These are phyloP conservation scores for Periconia digitata DNA, from an alignment of 2,329 filamentous ascomycete genomes.

Conservation along the genomic window DNA sequence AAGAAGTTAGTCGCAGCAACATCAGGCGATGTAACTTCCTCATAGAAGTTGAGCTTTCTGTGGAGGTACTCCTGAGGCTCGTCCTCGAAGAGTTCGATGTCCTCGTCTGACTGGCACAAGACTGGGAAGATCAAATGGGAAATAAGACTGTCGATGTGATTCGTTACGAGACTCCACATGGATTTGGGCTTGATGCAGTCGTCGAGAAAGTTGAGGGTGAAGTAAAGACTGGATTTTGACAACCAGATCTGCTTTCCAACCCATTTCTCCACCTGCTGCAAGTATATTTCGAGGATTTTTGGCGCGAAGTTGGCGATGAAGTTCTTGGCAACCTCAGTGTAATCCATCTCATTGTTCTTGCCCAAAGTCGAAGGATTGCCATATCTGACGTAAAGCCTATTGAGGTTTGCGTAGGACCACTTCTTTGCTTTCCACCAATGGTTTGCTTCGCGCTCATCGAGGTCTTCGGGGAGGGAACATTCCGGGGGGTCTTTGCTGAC, in stretches of 20 bases:
- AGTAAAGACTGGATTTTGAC: conserved; percentile 89
- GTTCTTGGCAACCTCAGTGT: conserved; percentile 80
- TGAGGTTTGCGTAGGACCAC: conserved; percentile 97
- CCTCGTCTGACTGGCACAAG: conserved; percentile 86
- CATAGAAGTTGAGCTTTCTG: conserved; percentile 95
- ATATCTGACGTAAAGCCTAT: conserved; percentile 92
- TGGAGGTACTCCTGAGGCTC: conserved; percentile 97
- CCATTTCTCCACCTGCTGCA: conserved; percentile 96
- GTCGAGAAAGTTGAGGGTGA: conserved; percentile 92
- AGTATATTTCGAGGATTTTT: conserved; percentile 93
- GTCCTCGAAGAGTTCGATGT: conserved; percentile 89
- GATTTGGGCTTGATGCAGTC: conserved; percentile 96
- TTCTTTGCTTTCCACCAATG: conserved; percentile 99
- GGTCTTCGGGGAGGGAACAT: conserved; percentile 74
- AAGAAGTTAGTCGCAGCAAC: conserved; percentile 96
- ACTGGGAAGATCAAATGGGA: conserved; percentile 96
- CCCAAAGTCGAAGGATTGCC: conserved; percentile 80
- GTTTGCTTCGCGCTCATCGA: conserved; percentile 85
- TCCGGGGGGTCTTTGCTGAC: conserved; percentile 83
- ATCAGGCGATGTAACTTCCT: conserved; percentile 93
- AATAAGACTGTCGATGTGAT: conserved; percentile 89
- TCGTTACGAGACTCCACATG: conserved; percentile 93
- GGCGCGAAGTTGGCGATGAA: conserved; percentile 92
- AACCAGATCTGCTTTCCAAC: conserved; percentile 93
- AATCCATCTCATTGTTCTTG: conserved; percentile 73